Conservation (phyloP, 148 eudicot species). For the Dianthus caryophyllus region DNA sequence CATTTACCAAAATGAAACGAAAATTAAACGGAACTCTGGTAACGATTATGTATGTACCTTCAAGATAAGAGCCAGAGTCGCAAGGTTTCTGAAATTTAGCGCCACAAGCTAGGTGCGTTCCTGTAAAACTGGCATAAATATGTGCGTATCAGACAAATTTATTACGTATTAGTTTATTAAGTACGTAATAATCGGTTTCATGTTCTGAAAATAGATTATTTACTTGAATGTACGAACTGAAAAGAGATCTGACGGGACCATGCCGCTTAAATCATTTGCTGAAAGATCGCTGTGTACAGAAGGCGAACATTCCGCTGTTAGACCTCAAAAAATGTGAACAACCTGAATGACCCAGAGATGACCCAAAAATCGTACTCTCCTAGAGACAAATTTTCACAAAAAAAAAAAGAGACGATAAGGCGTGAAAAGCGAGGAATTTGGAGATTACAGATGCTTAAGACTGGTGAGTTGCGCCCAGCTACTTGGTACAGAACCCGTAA, state of each 20-base stretch:
- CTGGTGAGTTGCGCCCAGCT: constrained; percentile 69
- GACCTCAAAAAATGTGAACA: too few relatives aligned
- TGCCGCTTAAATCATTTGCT: constrained; percentile 61
- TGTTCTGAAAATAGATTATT: constrained; percentile 9
- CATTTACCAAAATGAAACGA: constrained; percentile 7
- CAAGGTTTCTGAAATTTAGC: constrained; percentile 59
- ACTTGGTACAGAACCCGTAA: constrained; percentile 67
- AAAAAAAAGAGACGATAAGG: not conserved
- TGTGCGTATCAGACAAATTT: constrained; percentile 5
- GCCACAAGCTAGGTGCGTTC: constrained; percentile 67
- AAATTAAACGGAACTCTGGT: not conserved
- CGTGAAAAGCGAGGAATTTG: not conserved
- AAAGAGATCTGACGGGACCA: constrained; percentile 51
- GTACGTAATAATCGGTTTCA: not conserved
- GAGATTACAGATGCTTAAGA: constrained; percentile 72
- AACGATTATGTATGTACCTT: constrained; percentile 36
- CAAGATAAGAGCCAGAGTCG: constrained; percentile 47
- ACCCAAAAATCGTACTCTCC: not conserved
- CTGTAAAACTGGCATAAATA: constrained; percentile 68
- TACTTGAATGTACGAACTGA: constrained; percentile 72
- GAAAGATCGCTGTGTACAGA: constrained; percentile 70
- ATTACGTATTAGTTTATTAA: not conserved
- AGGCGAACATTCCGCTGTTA: constrained; percentile 6
- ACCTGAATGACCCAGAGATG: too few relatives aligned
- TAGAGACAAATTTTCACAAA: not conserved